phyloP scores from a whole-genome alignment of 345 rosid genomes.

The Acer campestre region DNA sequence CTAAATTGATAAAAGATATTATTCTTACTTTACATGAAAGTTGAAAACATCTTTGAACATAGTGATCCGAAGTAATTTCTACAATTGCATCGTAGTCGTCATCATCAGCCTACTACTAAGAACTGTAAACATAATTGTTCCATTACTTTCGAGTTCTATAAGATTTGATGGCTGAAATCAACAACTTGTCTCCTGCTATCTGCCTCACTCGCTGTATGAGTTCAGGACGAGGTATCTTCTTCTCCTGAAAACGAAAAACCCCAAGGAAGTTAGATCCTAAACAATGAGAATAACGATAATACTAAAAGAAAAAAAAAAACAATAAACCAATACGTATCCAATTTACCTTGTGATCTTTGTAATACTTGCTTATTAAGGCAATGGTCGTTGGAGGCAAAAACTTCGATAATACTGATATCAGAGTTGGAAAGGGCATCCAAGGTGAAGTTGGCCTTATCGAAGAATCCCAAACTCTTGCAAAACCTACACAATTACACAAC shows the following conservation, averaged over 20 bases:
- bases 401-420: conserved; percentile 60
- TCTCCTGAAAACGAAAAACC: conserved; percentile 45
- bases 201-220: conserved; percentile 58
- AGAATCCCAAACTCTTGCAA: conserved; percentile 24
- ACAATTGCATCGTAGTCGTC: not conserved
- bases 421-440: conserved; percentile 74
- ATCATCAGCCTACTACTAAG: not conserved
- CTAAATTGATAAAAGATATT: not conserved
- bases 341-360: conserved; percentile 54
- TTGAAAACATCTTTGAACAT: not conserved
- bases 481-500: conserved; percentile 31
- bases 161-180: conserved; percentile 67
- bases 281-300: not conserved
- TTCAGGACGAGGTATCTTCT: conserved; percentile 63
- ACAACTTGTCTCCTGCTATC: conserved; percentile 69
- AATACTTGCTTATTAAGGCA: conserved; percentile 47
- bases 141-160: conserved; percentile 42
- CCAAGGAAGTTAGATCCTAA: not conserved
- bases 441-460: conserved; percentile 60
- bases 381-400: conserved; percentile 47
- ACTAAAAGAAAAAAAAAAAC: not conserved
- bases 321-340: not conserved
- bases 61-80: not conserved
- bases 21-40: not conserved
- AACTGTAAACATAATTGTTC: not conserved